Conservation (phyloP, 2,329 filamentous ascomycete species). For the Colletotrichum sublineola region DNA sequence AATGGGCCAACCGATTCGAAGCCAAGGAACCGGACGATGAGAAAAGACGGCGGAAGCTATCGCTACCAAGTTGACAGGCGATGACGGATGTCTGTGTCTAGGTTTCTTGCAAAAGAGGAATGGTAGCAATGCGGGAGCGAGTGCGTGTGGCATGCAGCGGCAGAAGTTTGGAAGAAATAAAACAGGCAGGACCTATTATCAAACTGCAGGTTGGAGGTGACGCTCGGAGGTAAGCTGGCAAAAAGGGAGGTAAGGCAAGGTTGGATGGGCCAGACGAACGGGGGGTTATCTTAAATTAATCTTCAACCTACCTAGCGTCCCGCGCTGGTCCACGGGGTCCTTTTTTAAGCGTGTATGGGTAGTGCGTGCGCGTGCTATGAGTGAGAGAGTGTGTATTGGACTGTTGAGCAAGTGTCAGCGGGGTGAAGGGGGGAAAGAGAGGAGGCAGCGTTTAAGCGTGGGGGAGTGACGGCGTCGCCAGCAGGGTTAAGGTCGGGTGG, state of each 20-base stretch:
- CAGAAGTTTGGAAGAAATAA: slow-evolving; percentile 22
- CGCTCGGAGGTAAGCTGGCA: slow-evolving; percentile 34
- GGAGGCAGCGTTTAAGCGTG: slow-evolving; percentile 1
- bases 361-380: neutral
- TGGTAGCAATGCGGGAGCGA: slow-evolving; percentile 12
- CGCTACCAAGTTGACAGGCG: neutral
- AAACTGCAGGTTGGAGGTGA: slow-evolving; percentile 40
- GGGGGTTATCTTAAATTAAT: slow-evolving; percentile 40
- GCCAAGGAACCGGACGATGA: neutral
- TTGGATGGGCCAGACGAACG: slow-evolving; percentile 39
- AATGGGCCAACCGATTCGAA: neutral
- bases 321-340: slow-evolving; percentile 31
- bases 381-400: slow-evolving; percentile 3
- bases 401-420: slow-evolving; percentile 25
- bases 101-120: slow-evolving; percentile 10
- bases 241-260: slow-evolving; percentile 12
- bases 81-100: slow-evolving; percentile 17
- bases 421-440: slow-evolving; percentile 11
- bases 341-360: slow-evolving; percentile 10
- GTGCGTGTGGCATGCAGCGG: slow-evolving; percentile 17
- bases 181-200: slow-evolving; percentile 31
- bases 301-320: slow-evolving; percentile 30
- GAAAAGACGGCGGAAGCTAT: slow-evolving; percentile 11
- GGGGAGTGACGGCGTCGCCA: slow-evolving; percentile 8
- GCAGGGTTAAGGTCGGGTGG: slow-evolving; percentile 21